Evolutionary conservation across 768 basidiomycete species (phyloP).

Genomic region (Chalciporus sphaerocephalus): DNA sequence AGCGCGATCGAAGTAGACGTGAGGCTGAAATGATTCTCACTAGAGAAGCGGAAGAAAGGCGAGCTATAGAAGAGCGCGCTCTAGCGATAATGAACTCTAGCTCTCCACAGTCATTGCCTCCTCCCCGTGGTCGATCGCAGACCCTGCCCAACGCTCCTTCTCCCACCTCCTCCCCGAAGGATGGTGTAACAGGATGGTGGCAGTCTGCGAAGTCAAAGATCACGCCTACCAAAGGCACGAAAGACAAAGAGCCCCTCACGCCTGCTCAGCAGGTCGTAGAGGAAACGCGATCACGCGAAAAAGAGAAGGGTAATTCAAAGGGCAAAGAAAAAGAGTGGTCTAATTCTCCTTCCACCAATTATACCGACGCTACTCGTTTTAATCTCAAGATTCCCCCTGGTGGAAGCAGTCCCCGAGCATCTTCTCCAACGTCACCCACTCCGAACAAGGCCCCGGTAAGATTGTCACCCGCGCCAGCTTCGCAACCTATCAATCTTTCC

Average conservation of each 20-base stretch:
- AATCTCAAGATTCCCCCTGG: slow-evolving; percentile 52
- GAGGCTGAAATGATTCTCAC: slow-evolving; percentile 78
- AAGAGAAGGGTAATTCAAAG: slow-evolving; percentile 42
- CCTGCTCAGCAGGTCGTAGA: slow-evolving; percentile 80
- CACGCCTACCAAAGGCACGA: slow-evolving; percentile 77
- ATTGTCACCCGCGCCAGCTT: slow-evolving; percentile 35
- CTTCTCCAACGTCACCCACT: slow-evolving; percentile 62
- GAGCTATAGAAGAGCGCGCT: slow-evolving; percentile 67
- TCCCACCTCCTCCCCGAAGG: slow-evolving; percentile 61
- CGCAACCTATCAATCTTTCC: slow-evolving; percentile 48
- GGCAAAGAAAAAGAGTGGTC: slow-evolving; percentile 57
- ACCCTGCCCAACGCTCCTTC: slow-evolving; percentile 55
- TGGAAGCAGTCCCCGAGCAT: slow-evolving; percentile 44
- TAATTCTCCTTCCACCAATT: slow-evolving; percentile 47
- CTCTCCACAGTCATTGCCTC: slow-evolving; percentile 42
- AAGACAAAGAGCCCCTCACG: slow-evolving; percentile 68
- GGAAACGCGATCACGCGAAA: slow-evolving; percentile 66
- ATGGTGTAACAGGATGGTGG: slow-evolving; percentile 63
- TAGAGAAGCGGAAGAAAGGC: slow-evolving; percentile 65
- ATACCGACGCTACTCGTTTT: slow-evolving; percentile 52
- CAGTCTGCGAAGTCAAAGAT: slow-evolving; percentile 66
- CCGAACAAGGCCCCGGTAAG: slow-evolving; percentile 36
- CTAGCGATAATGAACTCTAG: slow-evolving; percentile 61
- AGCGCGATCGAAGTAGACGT: slow-evolving; percentile 68
- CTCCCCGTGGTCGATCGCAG: slow-evolving; percentile 59